Base-by-base conservation (phyloP, 1,284 basidiomycete species). In the Austroboletus rostrupii region DNA sequence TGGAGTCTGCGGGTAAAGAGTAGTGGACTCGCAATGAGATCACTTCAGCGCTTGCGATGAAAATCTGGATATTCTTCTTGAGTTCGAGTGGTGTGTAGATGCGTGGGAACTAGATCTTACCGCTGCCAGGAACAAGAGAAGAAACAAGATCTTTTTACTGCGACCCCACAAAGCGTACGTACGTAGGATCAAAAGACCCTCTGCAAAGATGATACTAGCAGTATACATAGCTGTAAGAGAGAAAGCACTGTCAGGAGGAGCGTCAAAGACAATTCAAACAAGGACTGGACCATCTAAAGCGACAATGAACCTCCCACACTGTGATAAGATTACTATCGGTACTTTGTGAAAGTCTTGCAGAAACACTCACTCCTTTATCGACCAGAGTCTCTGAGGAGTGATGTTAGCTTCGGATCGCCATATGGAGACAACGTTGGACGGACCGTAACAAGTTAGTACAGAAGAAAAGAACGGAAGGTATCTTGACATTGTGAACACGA, bases 141-240 rank as follows among this genome's bases (percentile, higher is more conserved):
- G 45, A 16, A 43, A 8, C 1, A 63, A 59, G 7, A 64, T 37
- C 9, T 29, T 53, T 47, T 39, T 55, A 32, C 49, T 66, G 20
- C 55, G 55, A 43, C 43, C 47, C 61, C 63, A 63, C 38, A 65
- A 43, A n/a, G 65, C 54, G 21, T 64, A 63, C 23, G 61, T 65
- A 28, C 61, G 63, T 8, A 61, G 43, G 35, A 65, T 62, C 45
- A 63, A 52, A 23, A 61, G 50, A 7, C 49, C 57, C 43, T 65
- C 65, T 4, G 65, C 43, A 11, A 53, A 46, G 14, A 63, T 28
- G 21, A 62, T 37, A n/a, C 60, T 56, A 13, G 50, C 41, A 29
- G 4, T 53, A 31, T 57, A 67, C 9, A 58, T 31, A 13, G 40
- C 63, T 26, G 8, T 67, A 29, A 19, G 12, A 28, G 26, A 11